A percentile compares a stretch with the other conserved stretches of the same genome.
Conservation (phyloP, 164 flowering plant genomes). For the Vitis amurensis region DNA sequence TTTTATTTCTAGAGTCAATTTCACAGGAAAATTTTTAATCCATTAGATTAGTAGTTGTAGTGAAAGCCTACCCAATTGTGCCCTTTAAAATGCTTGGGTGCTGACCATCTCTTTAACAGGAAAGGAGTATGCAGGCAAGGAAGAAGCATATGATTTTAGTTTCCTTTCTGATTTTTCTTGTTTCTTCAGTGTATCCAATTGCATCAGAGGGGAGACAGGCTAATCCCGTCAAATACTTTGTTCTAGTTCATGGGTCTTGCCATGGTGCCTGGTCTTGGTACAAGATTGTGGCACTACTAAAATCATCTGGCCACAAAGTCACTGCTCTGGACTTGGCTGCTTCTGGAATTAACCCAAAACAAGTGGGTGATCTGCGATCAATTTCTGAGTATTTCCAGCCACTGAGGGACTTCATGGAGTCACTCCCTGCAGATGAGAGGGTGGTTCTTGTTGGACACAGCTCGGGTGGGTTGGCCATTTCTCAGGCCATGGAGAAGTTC, state of each 20-base stretch:
- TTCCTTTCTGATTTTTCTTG: neutral
- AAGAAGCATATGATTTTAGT: too few species aligned
- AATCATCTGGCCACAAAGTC: conserved; percentile 29
- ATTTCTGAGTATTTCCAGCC: conserved; percentile 21
- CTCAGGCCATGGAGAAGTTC: conserved; percentile 29
- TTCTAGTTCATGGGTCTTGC: conserved; percentile 28
- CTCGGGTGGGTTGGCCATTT: conserved; percentile 25
- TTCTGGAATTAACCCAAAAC: conserved; percentile 25
- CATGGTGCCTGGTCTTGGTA: conserved; percentile 40
- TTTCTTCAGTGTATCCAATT: neutral
- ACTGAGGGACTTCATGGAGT: conserved; percentile 20
- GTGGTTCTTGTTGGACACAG: conserved; percentile 36
- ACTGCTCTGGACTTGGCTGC: conserved; percentile 33
- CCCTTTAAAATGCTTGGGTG: too few species aligned
- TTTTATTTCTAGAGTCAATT: too few species aligned
- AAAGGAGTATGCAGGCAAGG: too few species aligned
- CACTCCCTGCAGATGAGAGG: conserved; percentile 8
- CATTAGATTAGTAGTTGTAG: too few species aligned
- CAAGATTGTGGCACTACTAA: conserved; percentile 20
- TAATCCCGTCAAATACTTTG: conserved; percentile 22
- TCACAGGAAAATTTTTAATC: too few species aligned
- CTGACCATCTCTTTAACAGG: too few species aligned
- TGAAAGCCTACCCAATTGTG: too few species aligned
- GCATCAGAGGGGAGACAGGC: neutral
- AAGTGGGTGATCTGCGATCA: conserved; percentile 5